These are phyloP conservation scores for Naganishia cerealis DNA, from an alignment of 1,284 basidiomycete genomes.

Conservation along the genomic window DNA sequence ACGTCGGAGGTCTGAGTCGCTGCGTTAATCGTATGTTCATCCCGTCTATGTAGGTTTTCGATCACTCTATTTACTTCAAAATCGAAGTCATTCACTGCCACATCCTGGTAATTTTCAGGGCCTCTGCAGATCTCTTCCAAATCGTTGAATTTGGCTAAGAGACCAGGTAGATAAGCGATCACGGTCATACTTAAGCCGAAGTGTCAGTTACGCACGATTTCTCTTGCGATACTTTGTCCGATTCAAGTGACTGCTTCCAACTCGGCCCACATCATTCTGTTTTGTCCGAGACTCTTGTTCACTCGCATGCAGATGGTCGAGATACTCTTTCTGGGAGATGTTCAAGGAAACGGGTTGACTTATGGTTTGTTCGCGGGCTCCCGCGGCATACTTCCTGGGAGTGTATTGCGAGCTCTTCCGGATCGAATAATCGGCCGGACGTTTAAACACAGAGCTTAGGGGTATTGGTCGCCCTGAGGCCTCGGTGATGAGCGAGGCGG, in stretches of 20 bases:
- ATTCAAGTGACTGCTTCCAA: too few relatives aligned
- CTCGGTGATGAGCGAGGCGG: neutral
- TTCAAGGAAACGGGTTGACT: neutral
- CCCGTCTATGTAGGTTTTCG: neutral
- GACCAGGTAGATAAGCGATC: too few relatives aligned
- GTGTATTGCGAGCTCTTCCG: neutral
- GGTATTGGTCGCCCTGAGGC: neutral
- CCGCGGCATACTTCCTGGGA: neutral
- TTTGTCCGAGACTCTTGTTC: neutral
- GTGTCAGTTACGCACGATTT: neutral
- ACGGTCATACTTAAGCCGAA: neutral
- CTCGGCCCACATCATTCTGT: neutral
- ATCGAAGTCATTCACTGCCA: neutral
- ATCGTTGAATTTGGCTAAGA: neutral
- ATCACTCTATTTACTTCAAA: neutral
- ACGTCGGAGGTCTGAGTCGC: neutral
- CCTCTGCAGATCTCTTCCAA: neutral
- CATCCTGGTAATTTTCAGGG: neutral
- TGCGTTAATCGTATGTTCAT: too few relatives aligned
- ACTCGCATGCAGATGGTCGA: constrained; percentile 7
- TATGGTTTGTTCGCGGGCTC: neutral
- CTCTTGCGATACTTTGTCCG: neutral
- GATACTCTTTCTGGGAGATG: neutral
- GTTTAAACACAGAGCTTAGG: neutral
- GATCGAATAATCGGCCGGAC: neutral